A percentile compares a stretch with the other conserved stretches of the same genome.
phyloP scores from a whole-genome alignment of 1,284 basidiomycete species.

The Coniferiporia sulphurascens region DNA sequence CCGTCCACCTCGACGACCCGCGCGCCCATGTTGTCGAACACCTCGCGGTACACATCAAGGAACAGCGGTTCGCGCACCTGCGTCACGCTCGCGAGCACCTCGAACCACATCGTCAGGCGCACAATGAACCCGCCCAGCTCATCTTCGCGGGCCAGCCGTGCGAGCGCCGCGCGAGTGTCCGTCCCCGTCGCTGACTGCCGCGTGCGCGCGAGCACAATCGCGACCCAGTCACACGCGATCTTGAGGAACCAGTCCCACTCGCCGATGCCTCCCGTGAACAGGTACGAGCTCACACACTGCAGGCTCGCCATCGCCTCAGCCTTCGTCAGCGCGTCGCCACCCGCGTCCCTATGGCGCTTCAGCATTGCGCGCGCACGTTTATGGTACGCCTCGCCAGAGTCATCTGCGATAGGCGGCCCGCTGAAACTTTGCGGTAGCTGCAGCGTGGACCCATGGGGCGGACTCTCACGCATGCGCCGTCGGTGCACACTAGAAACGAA shows the following conservation, averaged over 20 bases:
- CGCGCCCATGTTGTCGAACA: constrained; percentile 47
- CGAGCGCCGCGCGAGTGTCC: background rate
- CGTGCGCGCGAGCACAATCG: constrained; percentile 35
- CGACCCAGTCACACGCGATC: constrained; percentile 51
- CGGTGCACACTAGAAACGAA: constrained; percentile 51
- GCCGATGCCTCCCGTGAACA: constrained; percentile 69
- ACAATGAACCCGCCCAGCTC: constrained; percentile 55
- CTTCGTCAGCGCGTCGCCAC: background rate
- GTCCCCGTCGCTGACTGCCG: constrained; percentile 24
- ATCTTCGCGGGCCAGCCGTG: background rate
- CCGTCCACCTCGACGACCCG: constrained; percentile 32
- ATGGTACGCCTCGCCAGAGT: background rate
- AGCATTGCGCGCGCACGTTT: background rate
- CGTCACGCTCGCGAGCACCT: constrained; percentile 73
- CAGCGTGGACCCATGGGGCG: background rate
- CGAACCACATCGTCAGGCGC: constrained; percentile 81
- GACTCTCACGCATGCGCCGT: constrained; percentile 26
- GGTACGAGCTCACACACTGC: constrained; percentile 65
- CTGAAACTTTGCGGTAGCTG: background rate
- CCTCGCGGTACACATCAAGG: constrained; percentile 46
- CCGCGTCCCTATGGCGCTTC: background rate
- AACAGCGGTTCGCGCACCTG: constrained; percentile 54
- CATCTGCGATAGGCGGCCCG: background rate
- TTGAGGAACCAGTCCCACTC: constrained; percentile 62
- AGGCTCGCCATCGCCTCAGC: constrained; percentile 69